Conservation (phyloP, 306 rosid species). For the Albizia julibrissin region DNA sequence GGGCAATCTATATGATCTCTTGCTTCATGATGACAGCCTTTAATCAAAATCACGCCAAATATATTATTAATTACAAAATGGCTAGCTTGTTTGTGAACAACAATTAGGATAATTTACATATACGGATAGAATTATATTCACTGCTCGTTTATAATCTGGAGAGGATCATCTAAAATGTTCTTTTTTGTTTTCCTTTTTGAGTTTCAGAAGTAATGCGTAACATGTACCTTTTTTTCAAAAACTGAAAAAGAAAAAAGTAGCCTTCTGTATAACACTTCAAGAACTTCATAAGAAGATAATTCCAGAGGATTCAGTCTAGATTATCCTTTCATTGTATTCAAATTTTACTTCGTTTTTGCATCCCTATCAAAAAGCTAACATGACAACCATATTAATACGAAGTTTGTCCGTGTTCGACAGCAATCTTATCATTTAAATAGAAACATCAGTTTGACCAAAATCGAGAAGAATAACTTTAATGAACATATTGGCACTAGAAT, state of each 20-base stretch:
- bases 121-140: too few species aligned
- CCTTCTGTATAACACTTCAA: too few species aligned
- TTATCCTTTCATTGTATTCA: not conserved
- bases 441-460: conserved; percentile 1
- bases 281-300: too few species aligned
- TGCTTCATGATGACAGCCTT: not conserved
- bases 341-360: conserved; percentile 6
- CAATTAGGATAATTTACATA: too few species aligned
- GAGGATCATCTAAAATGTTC: not conserved
- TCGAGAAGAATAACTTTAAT: conserved; percentile 8
- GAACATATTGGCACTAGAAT: not conserved
- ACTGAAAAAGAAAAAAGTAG: too few species aligned
- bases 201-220: not conserved
- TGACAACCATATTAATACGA: conserved; percentile 5
- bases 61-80: too few species aligned
- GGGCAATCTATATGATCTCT: not conserved
- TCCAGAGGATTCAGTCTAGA: not conserved
- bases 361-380: conserved; percentile 9
- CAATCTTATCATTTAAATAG: not conserved
- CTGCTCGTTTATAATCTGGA: not conserved
- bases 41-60: not conserved
- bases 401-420: conserved; percentile 4
- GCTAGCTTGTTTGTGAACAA: too few species aligned
- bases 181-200: too few species aligned
- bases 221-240: too few species aligned